These are phyloP conservation scores for Talaromyces amestolkiae DNA, from an alignment of 2,329 filamentous ascomycete genomes.

Conservation along the genomic window DNA sequence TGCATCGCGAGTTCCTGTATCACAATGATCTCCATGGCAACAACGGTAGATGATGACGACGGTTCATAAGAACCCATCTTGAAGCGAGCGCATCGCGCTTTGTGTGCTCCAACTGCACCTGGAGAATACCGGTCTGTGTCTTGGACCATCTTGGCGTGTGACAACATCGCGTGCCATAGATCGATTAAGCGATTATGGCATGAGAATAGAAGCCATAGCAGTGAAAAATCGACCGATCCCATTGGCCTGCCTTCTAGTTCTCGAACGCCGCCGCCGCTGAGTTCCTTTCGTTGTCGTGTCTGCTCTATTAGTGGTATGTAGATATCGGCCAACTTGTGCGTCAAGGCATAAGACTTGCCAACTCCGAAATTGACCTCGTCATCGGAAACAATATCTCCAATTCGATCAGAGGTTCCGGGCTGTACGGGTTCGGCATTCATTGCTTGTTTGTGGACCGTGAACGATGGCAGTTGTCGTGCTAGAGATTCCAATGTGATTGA, in stretches of 20 bases:
- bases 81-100: constrained; percentile 14
- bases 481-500: constrained; percentile 8
- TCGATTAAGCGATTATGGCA: constrained; percentile 16
- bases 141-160: constrained; percentile 6
- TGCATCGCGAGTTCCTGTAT: constrained; percentile 15
- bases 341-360: constrained; percentile 12
- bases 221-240: neutral
- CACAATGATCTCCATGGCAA: constrained; percentile 17
- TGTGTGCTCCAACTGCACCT: neutral
- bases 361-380: constrained; percentile 4
- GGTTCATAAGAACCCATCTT: constrained; percentile 16
- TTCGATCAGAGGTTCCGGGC: neutral
- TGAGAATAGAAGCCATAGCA: constrained; percentile 15
- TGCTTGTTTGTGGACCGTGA: neutral
- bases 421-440: neutral
- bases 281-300: neutral
- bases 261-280: neutral
- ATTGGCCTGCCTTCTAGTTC: neutral
- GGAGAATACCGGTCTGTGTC: neutral
- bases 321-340: constrained; percentile 10
- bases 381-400: neutral
- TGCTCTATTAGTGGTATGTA: constrained; percentile 9
- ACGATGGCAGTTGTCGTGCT: constrained; percentile 1
- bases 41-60: constrained; percentile 11
- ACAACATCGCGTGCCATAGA: constrained; percentile 14